Evolutionary conservation across 164 flowering plant species (phyloP), one percentile per base, ranked within the genome.

Genomic region (Berberis vulgaris): DNA sequence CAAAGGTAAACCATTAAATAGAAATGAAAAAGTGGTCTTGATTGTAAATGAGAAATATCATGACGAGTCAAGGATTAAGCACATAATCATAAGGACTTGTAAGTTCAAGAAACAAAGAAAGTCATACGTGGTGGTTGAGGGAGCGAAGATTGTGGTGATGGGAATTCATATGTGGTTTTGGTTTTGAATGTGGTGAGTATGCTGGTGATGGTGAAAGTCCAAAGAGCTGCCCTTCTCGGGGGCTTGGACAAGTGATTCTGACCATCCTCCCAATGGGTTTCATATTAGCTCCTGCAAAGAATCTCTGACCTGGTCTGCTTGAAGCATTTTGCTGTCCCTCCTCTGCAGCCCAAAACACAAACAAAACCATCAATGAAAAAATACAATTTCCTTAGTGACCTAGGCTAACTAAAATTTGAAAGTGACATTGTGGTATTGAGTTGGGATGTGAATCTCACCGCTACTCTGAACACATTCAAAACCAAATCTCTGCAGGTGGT

Each of bases 271-370:
- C 1, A 62, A 49, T 4, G 82, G 78, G 57, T 82, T 79, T 11
- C 87, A 67, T 1, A 89, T 84, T 41, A 86, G 49, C 80, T 86
- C 95, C 1, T 89, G 79, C 76, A 89, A 67, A 1, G 96, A 86
- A 43, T 92, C 95, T 71, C 88, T 78, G 41, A 89, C 83, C 57
- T 84, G 72, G 40, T 91, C 92, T 41, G 94, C 93, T 72, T 87
- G 83, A 56, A 91, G 80, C 65, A 77, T 73, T 65, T 85, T 95
- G 60, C 76, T 75, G 61, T 84, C 94, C 70, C 78, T 89, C 69
- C 75, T 89, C 98, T 89, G 86, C 56, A 11, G 41, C 38, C 57
- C 50, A 54, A 41, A 2, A 61, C 45, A 43, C 45, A 63, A 41
- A 1, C 41, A 63, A 1, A 1, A 43, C 26, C 26, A 26, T 26